Evolutionary conservation across 2,329 filamentous ascomycete genomes (phyloP).

Genomic region (Penicillium sumatraense): DNA sequence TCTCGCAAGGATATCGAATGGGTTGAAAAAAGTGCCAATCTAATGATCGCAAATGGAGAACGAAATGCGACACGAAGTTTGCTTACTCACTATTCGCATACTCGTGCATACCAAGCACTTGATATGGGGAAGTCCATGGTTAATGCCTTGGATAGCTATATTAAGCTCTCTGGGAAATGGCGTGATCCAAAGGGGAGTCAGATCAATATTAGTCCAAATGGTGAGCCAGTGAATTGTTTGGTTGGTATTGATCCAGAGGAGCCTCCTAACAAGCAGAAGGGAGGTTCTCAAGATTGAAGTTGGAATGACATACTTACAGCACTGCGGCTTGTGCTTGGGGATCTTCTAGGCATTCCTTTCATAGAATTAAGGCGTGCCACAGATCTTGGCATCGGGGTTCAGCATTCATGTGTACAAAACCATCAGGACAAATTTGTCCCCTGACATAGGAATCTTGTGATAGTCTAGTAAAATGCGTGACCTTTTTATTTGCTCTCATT

Average conservation of each 20-base stretch:
- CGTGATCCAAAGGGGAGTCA: not conserved
- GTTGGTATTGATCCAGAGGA: conserved; percentile 5
- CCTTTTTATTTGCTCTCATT: too few species aligned
- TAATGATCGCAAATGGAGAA: not conserved
- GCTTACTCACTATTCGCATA: conserved; percentile 1
- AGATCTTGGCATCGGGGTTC: too few species aligned
- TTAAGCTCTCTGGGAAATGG: not conserved
- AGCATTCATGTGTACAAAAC: too few species aligned
- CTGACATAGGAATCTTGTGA: too few species aligned
- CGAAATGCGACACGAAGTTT: not conserved
- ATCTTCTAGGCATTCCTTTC: too few species aligned
- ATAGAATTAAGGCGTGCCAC: too few species aligned
- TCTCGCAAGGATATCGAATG: not conserved
- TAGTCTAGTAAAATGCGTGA: too few species aligned
- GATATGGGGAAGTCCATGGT: not conserved
- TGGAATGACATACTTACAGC: too few species aligned
- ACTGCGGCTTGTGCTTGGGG: too few species aligned
- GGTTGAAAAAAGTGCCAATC: not conserved
- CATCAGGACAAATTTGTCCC: too few species aligned
- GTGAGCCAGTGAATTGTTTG: conserved; percentile 1
- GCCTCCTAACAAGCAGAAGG: not conserved
- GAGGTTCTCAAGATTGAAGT: too few species aligned
- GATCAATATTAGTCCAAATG: not conserved
- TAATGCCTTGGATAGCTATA: not conserved
- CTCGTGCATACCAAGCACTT: not conserved